Percentiles rank a stretch among this genome's conserved stretches.
These are phyloP conservation scores for Ophiostoma montium DNA, from an alignment of 2,329 filamentous ascomycete genomes.

Conservation along the genomic window DNA sequence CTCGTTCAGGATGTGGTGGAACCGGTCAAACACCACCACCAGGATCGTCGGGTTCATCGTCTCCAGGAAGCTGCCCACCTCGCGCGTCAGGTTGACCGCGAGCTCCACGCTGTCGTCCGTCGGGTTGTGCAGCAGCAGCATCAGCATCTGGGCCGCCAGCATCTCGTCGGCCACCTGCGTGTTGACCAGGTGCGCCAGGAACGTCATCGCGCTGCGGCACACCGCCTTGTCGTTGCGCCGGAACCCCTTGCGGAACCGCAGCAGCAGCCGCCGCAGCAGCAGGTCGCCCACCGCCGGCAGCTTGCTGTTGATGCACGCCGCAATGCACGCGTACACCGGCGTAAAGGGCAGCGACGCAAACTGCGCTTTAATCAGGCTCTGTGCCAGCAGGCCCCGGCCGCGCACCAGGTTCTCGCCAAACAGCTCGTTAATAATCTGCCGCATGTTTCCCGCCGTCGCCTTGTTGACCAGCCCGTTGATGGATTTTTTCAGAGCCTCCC, in stretches of 20 bases:
- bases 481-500: slow-evolving; percentile 97
- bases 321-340: slow-evolving; percentile 90
- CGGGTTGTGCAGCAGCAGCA: slow-evolving; percentile 86
- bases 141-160: slow-evolving; percentile 78
- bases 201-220: slow-evolving; percentile 82
- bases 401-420: slow-evolving; percentile 90
- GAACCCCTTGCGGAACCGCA: slow-evolving; percentile 92
- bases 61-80: slow-evolving; percentile 86
- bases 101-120: slow-evolving; percentile 98
- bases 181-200: slow-evolving; percentile 90
- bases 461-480: slow-evolving; percentile 99
- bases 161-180: slow-evolving; percentile 93
- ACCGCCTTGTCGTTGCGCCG: slow-evolving; percentile 95
- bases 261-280: slow-evolving; percentile 67
- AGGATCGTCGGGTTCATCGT: slow-evolving; percentile 88
- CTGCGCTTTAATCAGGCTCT: slow-evolving; percentile 97
- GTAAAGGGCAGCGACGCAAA: slow-evolving; percentile 92
- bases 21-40: slow-evolving; percentile 86
- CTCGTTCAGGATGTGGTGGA: slow-evolving; percentile 88
- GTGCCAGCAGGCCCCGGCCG: slow-evolving; percentile 82
- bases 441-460: slow-evolving; percentile 96
- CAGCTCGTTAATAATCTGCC: slow-evolving; percentile 88
- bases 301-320: slow-evolving; percentile 94
- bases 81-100: slow-evolving; percentile 80
- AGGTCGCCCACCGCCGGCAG: slow-evolving; percentile 88